Conservation (phyloP, 225 moss, liverwort and hornwort genomes). For the Sphagnum contortum region DNA sequence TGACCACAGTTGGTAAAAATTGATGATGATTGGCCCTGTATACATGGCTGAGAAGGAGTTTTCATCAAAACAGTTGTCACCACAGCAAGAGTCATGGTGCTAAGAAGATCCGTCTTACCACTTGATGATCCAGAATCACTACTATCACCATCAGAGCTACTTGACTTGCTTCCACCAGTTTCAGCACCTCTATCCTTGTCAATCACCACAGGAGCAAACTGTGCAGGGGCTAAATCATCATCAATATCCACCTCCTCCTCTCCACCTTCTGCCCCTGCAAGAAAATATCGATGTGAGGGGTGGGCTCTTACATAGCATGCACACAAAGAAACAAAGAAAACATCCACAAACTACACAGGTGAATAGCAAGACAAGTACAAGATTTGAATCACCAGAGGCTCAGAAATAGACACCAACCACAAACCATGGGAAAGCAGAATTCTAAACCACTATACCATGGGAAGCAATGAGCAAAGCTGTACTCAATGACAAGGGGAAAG, state of each 20-base stretch:
- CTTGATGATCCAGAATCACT: constrained; percentile 67
- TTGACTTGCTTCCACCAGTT: constrained; percentile 18
- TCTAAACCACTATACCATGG: no score
- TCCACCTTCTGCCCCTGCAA: constrained; percentile 29
- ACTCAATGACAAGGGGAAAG: not conserved
- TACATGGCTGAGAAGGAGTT: no score
- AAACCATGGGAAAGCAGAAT: no score
- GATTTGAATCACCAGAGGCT: no score
- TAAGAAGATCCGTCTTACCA: constrained; percentile 24
- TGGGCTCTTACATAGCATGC: not conserved
- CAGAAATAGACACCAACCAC: no score
- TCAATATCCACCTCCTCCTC: constrained; percentile 67
- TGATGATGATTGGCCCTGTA: no score
- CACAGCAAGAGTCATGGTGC: no score
- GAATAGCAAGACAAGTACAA: no score
- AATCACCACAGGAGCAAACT: constrained; percentile 39
- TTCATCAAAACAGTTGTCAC: no score
- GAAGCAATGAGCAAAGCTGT: not conserved
- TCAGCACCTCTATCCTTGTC: constrained; percentile 38
- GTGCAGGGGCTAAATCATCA: constrained; percentile 43
- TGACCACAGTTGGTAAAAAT: no score
- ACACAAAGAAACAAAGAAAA: not conserved
- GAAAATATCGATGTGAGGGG: no score
- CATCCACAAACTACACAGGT: not conserved
- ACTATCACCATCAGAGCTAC: constrained; percentile 54